Percentiles rank a stretch among this genome's conserved stretches.
phyloP scores from a whole-genome alignment of 163 green algal genomes.

The Scenedesmus sp. region DNA sequence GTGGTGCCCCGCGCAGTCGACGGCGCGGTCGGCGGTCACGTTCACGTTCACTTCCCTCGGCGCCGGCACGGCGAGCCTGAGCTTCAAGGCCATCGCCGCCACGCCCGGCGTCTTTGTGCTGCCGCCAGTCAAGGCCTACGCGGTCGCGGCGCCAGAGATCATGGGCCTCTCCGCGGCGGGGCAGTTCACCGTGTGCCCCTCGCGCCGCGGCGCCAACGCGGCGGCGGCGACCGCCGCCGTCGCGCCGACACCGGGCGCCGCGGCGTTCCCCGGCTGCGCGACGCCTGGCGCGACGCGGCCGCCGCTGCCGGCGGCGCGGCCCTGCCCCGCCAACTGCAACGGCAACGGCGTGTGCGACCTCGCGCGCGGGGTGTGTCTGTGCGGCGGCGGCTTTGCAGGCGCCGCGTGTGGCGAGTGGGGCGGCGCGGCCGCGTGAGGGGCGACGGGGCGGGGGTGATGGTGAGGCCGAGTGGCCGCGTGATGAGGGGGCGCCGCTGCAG shows the following conservation, averaged over 20 bases:
- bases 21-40: conserved; percentile 45
- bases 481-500: no score
- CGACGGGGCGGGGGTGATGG: no score
- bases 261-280: conserved; percentile 11
- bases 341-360: conserved; percentile 55
- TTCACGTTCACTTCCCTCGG: conserved; percentile 47
- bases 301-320: conserved; percentile 15
- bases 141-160: conserved; percentile 63
- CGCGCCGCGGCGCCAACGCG: not conserved
- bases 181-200: conserved; percentile 45
- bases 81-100: conserved; percentile 60
- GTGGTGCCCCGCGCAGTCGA: conserved; percentile 52
- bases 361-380: conserved; percentile 46
- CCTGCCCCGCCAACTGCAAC: conserved; percentile 49
- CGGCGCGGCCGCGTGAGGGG: no score
- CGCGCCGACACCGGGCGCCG: not conserved
- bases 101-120: conserved; percentile 58
- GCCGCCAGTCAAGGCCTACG: conserved; percentile 59
- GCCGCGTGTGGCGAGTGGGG: not conserved
- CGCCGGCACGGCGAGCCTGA: conserved; percentile 54
- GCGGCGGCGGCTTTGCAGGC: conserved; percentile 41
- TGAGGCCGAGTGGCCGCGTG: no score
- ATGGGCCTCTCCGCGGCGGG: conserved; percentile 53
- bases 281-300: not conserved
- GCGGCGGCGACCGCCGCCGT: conserved; percentile 2